Evolutionary conservation across 805 yeast species (phyloP).

Genomic region (Lachancea nothofagi): DNA sequence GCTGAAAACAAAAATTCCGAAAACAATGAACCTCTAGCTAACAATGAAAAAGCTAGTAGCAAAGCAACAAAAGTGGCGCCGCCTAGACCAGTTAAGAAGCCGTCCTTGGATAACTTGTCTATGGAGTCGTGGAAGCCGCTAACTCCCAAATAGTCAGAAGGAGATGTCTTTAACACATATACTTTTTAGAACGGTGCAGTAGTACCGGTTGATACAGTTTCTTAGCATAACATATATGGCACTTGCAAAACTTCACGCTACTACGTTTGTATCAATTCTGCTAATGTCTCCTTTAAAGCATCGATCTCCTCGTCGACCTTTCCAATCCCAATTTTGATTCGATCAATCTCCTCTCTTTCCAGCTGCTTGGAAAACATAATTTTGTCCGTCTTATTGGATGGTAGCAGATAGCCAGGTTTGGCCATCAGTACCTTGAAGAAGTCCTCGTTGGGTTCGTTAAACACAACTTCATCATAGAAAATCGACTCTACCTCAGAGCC

Average conservation of each 20-base stretch:
- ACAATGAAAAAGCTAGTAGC: not conserved
- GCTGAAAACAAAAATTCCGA: not conserved
- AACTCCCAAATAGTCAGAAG: constrained; percentile 39
- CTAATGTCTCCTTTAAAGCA: constrained; percentile 36
- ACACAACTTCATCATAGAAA: constrained; percentile 84
- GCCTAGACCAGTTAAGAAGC: constrained; percentile 27
- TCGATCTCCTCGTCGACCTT: constrained; percentile 43
- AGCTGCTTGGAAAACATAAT: constrained; percentile 45
- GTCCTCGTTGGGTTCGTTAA: constrained; percentile 90
- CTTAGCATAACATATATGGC: no score
- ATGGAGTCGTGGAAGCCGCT: constrained; percentile 50
- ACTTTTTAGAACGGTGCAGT: no score
- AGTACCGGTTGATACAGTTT: no score
- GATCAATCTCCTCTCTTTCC: constrained; percentile 60
- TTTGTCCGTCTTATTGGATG: constrained; percentile 35
- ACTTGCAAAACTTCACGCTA: no score
- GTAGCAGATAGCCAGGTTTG: constrained; percentile 54
- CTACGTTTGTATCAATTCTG: constrained; percentile 3
- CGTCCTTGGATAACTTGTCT: constrained; percentile 20
- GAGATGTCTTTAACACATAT: no score
- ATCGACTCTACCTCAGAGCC: constrained; percentile 49
- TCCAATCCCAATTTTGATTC: constrained; percentile 44
- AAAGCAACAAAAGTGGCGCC: constrained; percentile 20
- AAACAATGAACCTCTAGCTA: not conserved
- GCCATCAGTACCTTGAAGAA: constrained; percentile 73